Percentiles rank a stretch among this genome's conserved stretches.
phyloP scores from a whole-genome alignment of 2,329 filamentous ascomycete genomes.

The Phaeosphaeria sp. region DNA sequence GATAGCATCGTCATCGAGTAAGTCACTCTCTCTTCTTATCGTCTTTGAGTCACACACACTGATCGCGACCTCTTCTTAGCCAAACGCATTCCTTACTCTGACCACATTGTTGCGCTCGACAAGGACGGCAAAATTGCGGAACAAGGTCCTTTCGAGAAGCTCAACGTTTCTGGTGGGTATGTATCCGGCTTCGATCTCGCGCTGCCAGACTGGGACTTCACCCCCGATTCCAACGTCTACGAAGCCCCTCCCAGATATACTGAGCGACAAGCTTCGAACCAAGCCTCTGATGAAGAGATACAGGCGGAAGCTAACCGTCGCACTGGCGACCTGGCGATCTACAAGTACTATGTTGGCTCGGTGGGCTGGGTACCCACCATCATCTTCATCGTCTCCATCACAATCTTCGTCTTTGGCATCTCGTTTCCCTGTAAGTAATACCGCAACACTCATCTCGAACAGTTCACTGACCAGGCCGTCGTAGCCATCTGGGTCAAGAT shows the following conservation, averaged over 20 bases:
- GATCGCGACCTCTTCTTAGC: constrained; percentile 14
- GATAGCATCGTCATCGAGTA: constrained; percentile 42
- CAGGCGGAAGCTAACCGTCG: constrained; percentile 40
- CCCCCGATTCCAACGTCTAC: constrained; percentile 36
- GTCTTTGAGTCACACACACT: not conserved
- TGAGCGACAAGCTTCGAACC: constrained; percentile 23
- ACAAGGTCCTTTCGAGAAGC: constrained; percentile 50
- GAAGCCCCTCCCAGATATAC: constrained; percentile 41
- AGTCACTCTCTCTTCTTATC: constrained; percentile 4
- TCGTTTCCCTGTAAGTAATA: constrained; percentile 38
- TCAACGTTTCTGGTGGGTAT: constrained; percentile 41
- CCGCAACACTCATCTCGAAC: not conserved
- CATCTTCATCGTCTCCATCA: constrained; percentile 40
- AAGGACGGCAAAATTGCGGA: constrained; percentile 44
- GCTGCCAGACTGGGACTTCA: constrained; percentile 39
- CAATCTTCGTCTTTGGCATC: constrained; percentile 44
- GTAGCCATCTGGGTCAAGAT: constrained; percentile 57
- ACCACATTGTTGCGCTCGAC: constrained; percentile 53
- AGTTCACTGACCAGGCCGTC: not conserved
- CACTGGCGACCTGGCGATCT: constrained; percentile 43
- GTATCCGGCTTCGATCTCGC: constrained; percentile 46
- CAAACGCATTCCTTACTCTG: constrained; percentile 48
- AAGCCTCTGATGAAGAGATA: constrained; percentile 39
- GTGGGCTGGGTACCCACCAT: constrained; percentile 39
- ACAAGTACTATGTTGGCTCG: constrained; percentile 41